These are phyloP conservation scores for Imleria badia DNA, from an alignment of 768 basidiomycete species.

Conservation along the genomic window DNA sequence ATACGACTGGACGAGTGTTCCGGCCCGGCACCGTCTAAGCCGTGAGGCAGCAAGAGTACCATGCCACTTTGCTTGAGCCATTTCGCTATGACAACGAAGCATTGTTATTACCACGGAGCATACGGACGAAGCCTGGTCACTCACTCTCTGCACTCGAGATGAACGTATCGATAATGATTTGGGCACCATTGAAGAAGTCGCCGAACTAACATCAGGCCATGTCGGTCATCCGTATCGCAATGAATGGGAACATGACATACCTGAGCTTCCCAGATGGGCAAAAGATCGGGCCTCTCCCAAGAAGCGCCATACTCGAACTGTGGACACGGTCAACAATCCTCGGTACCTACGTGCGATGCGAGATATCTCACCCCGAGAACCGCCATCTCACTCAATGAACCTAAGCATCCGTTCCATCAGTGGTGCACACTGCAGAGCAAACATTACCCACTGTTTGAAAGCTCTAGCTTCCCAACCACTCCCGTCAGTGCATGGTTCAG, in stretches of 20 bases:
- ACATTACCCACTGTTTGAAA: constrained; percentile 76
- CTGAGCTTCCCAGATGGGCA: constrained; percentile 94
- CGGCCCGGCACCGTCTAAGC: constrained; percentile 89
- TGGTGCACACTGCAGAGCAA: not conserved
- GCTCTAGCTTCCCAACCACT: constrained; percentile 67
- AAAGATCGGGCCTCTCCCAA: constrained; percentile 79
- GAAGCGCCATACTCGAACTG: constrained; percentile 90
- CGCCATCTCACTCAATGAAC: constrained; percentile 86
- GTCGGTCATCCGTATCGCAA: not conserved
- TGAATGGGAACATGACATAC: constrained; percentile 29
- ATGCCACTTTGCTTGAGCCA: constrained; percentile 92
- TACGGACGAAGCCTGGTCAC: constrained; percentile 19
- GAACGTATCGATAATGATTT: constrained; percentile 89
- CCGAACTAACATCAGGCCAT: constrained; percentile 57
- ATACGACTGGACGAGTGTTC: constrained; percentile 90
- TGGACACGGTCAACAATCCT: not conserved
- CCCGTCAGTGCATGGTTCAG: constrained; percentile 64
- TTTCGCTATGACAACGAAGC: constrained; percentile 55
- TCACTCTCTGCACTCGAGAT: constrained; percentile 80
- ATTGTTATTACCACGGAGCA: not conserved
- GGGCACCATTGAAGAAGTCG: constrained; percentile 89
- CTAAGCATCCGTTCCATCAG: constrained; percentile 33
- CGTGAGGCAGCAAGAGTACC: constrained; percentile 83
- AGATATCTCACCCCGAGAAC: constrained; percentile 70
- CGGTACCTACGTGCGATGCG: not conserved